These are phyloP conservation scores for Arabis alpina DNA, from an alignment of 345 rosid genomes.

Conservation along the genomic window DNA sequence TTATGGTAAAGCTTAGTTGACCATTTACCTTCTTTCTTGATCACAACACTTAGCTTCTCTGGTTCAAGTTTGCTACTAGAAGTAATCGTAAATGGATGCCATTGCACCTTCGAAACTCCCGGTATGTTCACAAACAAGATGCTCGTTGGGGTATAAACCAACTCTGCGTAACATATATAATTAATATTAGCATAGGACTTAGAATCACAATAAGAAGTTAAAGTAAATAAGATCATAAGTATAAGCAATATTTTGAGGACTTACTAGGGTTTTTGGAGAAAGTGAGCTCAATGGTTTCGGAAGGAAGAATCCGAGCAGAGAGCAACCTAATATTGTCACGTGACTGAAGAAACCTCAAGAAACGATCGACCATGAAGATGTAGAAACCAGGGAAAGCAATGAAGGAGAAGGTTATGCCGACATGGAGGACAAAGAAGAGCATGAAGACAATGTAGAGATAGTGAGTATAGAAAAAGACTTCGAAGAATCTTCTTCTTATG, in stretches of 20 bases:
- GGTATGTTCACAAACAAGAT: conserved; percentile 76
- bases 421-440: conserved; percentile 69
- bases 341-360: conserved; percentile 75
- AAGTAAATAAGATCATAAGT: neutral
- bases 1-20: conserved; percentile 63
- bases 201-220: neutral
- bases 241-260: neutral
- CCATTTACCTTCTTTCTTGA: conserved; percentile 85
- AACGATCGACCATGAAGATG: conserved; percentile 81
- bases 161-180: conserved; percentile 10
- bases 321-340: conserved; percentile 50
- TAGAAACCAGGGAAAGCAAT: conserved; percentile 76
- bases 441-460: conserved; percentile 69
- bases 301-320: conserved; percentile 73
- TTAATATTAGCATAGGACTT: too few species aligned
- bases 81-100: conserved; percentile 90
- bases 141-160: conserved; percentile 73
- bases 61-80: conserved; percentile 74
- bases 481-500: conserved; percentile 64
- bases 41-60: conserved; percentile 64
- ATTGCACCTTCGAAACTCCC: conserved; percentile 71
- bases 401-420: conserved; percentile 58
- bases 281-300: conserved; percentile 65
- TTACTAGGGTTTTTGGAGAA: conserved; percentile 69
- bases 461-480: conserved; percentile 82